Base-by-base conservation (phyloP, 495 filamentous ascomycete genomes). In the Podospora bellae-mahoneyi region DNA sequence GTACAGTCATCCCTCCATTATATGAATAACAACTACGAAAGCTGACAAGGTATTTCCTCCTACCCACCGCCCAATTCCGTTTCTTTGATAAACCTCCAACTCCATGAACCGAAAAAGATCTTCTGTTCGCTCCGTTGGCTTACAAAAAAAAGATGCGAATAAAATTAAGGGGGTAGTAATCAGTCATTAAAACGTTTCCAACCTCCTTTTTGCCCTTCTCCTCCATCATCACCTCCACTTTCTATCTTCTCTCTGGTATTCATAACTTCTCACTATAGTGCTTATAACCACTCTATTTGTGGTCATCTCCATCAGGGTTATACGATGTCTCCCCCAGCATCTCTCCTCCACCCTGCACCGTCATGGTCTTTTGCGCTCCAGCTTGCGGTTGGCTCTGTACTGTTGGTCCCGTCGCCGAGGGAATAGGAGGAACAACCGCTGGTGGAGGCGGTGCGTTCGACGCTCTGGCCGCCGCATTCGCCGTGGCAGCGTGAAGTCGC, bases 401-500 rank as follows among this genome's bases (percentile, higher is more conserved):
- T 23, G 81, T 84, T 18, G 84, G 77, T 65, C 81, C 82, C 13
- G 74, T 78, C 28, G 78, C 76, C 66, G 80, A 77, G 27, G 69
- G 74, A 48, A 75, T 78, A 66, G 77, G 80, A 18, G 76, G 78
- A 18, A 69, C 78, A 5, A 81, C 75, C n/a, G 77, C 73, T 60
- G 79, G 76, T 44, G 69, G 71, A 19, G 76, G 76, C 58, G 76
- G 77, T 16, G 74, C 73, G 39, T 71, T 80, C 19, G 79, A 72
- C 9, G 78, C 76, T 75, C 82, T 77, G 5, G 76, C 66, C n/a
- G 76, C 76, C 15, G 77, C 75, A 64, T 75, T 83, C 2, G 83
- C 85, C 27, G 91, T 89, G 6, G 93, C 93, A 39, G 92, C 91
- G 78, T 96, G 89, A 63, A 99, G 79, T 69, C 95, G 85, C 79